Evolutionary conservation across 371 early-diverging fungal species (phyloP), one percentile per base, ranked within the genome.

Genomic region (Zopfochytrium polystomum): DNA sequence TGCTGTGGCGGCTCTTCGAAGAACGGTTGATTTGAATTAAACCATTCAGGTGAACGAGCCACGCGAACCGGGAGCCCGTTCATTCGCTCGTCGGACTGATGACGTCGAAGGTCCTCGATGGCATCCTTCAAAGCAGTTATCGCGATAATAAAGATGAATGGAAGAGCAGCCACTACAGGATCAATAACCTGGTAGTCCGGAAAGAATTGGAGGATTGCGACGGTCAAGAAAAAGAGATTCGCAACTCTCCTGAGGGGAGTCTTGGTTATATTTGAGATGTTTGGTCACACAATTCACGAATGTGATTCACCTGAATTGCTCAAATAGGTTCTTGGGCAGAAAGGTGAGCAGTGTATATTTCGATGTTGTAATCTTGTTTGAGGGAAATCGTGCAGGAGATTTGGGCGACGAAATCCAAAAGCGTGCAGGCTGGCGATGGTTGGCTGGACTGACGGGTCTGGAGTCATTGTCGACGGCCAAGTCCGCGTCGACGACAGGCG

Each of bases 271-370:
- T 9, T 58, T 50, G 30, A 51, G 20, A 20, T 48, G n/a, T 3
- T 26, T 23, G 25, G 15, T 11, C 32, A 58, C 30, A 25, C 56
- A 46, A 15, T 13, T 15, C 20, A 18, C 15, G 18, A 33, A 23
- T n/a, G 38, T 35, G 31, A 22, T 54, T 20, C n/a, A 87, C 35
- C 91, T 85, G 63, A 98, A 92, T 77, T 99, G 99, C 62, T 93
- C 93, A 74, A 90, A 94, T 26, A 98, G 60, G 74, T 98, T 97
- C 69, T 93, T 89, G n/a, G 99, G 98, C 11, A 99, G 46, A 78
- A 99, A 99, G 4, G 85, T 86, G 25, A 88, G 48, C 22, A 87
- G 43, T 18, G 93, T 94, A 75, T 99, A 99, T 72, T 94, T 96
- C 4, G 95, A 87, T 0, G 98, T 93, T 25, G 80, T 26, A 29